Percentiles rank a stretch among this genome's conserved stretches.
phyloP scores from a whole-genome alignment of 495 filamentous ascomycete genomes.

The Staphylotrichum longicolle region DNA sequence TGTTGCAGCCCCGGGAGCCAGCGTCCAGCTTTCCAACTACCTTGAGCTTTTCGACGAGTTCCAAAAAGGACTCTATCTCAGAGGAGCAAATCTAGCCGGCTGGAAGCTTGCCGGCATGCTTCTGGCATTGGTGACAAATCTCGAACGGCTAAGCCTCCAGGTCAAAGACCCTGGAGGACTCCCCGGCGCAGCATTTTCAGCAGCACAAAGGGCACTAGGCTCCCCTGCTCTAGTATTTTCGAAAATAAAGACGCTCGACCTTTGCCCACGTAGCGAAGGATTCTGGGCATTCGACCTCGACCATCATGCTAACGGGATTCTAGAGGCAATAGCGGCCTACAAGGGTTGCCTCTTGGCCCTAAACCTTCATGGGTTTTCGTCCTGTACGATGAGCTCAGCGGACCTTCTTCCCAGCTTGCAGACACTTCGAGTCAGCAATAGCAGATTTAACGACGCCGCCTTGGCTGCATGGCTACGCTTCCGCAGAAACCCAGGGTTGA shows the following conservation, averaged over 20 bases:
- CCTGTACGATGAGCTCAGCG: neutral
- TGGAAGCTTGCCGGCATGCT: too few relatives aligned
- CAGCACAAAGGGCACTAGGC: too few relatives aligned
- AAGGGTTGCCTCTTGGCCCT: neutral
- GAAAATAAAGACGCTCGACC: slow-evolving; percentile 1
- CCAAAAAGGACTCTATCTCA: too few relatives aligned
- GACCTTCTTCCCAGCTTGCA: neutral
- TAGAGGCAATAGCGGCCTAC: neutral
- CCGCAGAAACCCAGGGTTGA: neutral
- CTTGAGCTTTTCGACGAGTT: neutral
- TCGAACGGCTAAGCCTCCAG: too few relatives aligned
- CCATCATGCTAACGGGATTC: neutral
- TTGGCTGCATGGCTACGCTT: neutral
- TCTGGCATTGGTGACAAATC: too few relatives aligned
- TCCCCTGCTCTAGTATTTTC: too few relatives aligned
- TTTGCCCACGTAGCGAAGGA: neutral
- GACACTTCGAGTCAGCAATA: neutral
- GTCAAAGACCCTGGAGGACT: too few relatives aligned
- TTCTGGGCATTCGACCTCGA: neutral
- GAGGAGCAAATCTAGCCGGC: too few relatives aligned
- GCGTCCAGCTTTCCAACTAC: neutral
- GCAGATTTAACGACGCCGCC: neutral
- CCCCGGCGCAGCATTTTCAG: too few relatives aligned
- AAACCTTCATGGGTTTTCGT: neutral
- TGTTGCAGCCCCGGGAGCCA: neutral